Base-by-base conservation (phyloP, 768 basidiomycete genomes). In the Inosperma sp. region DNA sequence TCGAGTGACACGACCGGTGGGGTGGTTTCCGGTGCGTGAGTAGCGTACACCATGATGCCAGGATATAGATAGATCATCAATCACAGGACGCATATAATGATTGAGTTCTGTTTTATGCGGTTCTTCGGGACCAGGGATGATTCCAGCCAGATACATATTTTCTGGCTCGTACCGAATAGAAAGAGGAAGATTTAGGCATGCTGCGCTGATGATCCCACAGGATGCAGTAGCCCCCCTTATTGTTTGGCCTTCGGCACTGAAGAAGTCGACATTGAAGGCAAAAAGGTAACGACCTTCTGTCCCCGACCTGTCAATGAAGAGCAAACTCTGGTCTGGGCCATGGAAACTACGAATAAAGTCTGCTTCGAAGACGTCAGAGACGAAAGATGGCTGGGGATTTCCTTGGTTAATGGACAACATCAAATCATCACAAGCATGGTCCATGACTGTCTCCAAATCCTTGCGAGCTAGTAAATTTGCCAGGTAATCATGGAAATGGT, bases 121-220 rank as follows among this genome's bases (percentile, higher is more conserved):
- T 29, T 72, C 64, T 5, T 63, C 44, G 1, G 64, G 64, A 0
- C 71, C 64, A 3, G 62, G 63, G 26, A 72, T 72, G 19, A 78
- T 56, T 0, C 70, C 75, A 1, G 64, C 71, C 0, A 76, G 59
- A 49, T 64, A 76, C 49, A 77, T 61, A 42, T 77, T 77, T 49
- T 75, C 65, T 0, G 57, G 56, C 8, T 65, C 63, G 50, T 71
- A 73, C 3, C 62, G 55, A 1, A 68, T 47, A 19, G 68, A 54
- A 0, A 59, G 60, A 0, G 72, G 72, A 0, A 77, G 62, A 41
- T 74, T 74, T 6, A 72, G 56, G 14, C 64, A 56, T 5, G 65
- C 62, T 3, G 12, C 61, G 62, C n/a, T 13, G 6, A 72, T 65
- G 2, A 71, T 50, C 0, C 67, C 65, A 5, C 56, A 57, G 1